Evolutionary conservation across 2,329 filamentous ascomycete genomes (phyloP).

Genomic region (Setomelanomma holmii): DNA sequence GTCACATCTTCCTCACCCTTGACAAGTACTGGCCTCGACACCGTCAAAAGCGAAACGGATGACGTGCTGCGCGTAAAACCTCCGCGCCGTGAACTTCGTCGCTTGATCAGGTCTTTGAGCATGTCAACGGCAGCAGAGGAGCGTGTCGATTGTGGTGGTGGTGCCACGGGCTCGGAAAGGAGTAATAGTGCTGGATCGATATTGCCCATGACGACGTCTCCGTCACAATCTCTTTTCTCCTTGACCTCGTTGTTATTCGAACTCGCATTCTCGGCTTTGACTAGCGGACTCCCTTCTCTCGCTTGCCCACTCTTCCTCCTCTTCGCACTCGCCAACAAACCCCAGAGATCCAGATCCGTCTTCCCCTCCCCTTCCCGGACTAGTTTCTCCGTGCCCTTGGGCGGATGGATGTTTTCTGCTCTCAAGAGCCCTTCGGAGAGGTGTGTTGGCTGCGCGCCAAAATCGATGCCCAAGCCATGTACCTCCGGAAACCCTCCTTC

Average conservation of each 20-base stretch:
- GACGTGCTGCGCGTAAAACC: background rate
- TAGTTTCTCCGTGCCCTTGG: slow-evolving; percentile 4
- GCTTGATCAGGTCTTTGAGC: slow-evolving; percentile 4
- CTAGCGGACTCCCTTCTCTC: slow-evolving; percentile 23
- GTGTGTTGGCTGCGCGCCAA: slow-evolving; percentile 5
- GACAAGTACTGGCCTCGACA: background rate
- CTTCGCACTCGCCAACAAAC: slow-evolving; percentile 32
- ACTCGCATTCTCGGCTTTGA: slow-evolving; percentile 6
- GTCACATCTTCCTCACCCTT: slow-evolving; percentile 7
- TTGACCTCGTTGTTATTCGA: background rate
- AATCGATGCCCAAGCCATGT: background rate
- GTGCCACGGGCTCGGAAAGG: background rate
- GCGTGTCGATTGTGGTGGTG: background rate
- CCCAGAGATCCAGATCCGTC: slow-evolving; percentile 26
- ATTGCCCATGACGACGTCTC: slow-evolving; percentile 7
- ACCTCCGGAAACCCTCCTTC: background rate
- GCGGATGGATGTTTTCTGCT: slow-evolving; percentile 9
- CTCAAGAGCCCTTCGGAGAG: slow-evolving; percentile 20
- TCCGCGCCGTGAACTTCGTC: background rate
- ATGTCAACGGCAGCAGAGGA: slow-evolving; percentile 2
- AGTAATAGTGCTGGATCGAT: background rate
- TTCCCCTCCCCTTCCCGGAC: background rate
- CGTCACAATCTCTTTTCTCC: slow-evolving; percentile 4
- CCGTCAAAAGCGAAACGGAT: background rate
- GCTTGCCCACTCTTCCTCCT: slow-evolving; percentile 21